Base-by-base conservation (phyloP, 495 filamentous ascomycete genomes). In the Trichocladium uniseriatum region DNA sequence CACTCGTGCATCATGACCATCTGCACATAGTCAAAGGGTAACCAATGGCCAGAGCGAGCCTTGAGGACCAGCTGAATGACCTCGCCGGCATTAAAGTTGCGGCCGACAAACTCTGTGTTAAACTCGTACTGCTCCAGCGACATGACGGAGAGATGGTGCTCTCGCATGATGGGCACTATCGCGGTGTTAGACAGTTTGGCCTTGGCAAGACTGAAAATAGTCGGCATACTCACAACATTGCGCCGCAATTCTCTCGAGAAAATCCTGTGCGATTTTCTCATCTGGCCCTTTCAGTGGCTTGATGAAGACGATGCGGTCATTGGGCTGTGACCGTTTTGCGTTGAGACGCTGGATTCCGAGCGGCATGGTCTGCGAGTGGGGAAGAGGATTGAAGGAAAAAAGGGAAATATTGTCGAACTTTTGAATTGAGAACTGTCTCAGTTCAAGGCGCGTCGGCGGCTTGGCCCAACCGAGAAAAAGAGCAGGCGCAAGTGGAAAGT, bases 11-110 rank as follows among this genome's bases (percentile, higher is more conserved):
- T 84, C 84, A 90, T 89, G 28, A 89, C 84, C 80, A 89, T 87
- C 68, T 87, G 82, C 14, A 91, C 84, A 49, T 82, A 81, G 40
- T 76, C 66, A 58, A 89, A 86, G 2, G 82, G 79, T 24, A 91
- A 67, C 87, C 87, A 91, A 45, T 73, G 68, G 6, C 79, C 78
- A 0, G 71, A 72, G 0, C 70, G 74, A 5, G 80, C 73, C 55
- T 79, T 80, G 31, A 91, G 75, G 10, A 91, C 86, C 2, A 91
- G 71, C 60, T 91, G 85, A 43, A 91, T 76, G 34, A 85, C 78
- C 63, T 89, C 87, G n/a, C 86, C 86, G 15, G 81, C 82, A 56
- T 91, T 91, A 74, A 91, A 87, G 51, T 89, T 89, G 34, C 84
- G 81, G 21, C 84, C 84, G 20, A 80, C 70, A 57, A 91, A 91